phyloP scores from a whole-genome alignment of 805 yeast species.

The Pichia paraexigua region DNA sequence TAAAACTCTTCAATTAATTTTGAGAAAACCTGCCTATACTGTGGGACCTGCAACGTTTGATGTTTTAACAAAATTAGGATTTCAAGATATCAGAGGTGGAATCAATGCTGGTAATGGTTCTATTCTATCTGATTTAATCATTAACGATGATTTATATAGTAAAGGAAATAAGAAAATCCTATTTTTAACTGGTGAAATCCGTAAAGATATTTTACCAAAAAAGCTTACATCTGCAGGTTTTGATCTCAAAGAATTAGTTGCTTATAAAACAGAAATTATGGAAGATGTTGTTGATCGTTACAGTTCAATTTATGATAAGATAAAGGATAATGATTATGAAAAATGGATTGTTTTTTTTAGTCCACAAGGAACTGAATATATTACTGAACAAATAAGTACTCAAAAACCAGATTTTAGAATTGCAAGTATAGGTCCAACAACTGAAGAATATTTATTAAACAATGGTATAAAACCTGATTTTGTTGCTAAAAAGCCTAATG shows the following conservation, averaged over 20 bases:
- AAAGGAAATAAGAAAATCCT: slow-evolving; percentile 33
- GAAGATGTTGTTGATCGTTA: slow-evolving; percentile 34
- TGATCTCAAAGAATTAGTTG: slow-evolving; percentile 48
- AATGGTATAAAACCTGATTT: slow-evolving; percentile 51
- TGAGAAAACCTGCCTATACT: slow-evolving; percentile 59
- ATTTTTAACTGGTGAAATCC: slow-evolving; percentile 79
- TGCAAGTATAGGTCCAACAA: slow-evolving; percentile 92
- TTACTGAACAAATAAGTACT: slow-evolving; percentile 36
- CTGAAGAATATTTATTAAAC: slow-evolving; percentile 50
- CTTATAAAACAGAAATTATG: slow-evolving; percentile 58
- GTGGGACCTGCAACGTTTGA: slow-evolving; percentile 86
- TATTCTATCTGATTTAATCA: slow-evolving; percentile 55
- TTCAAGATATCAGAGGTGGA: slow-evolving; percentile 64
- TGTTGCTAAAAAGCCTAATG: slow-evolving; percentile 68
- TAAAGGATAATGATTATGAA: slow-evolving; percentile 24
- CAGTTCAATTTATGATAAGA: not conserved
- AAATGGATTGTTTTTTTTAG: slow-evolving; percentile 84
- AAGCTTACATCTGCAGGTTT: slow-evolving; percentile 39
- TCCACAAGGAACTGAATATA: slow-evolving; percentile 74
- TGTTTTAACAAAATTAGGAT: slow-evolving; percentile 55
- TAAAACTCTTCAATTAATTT: slow-evolving; percentile 8
- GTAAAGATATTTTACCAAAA: slow-evolving; percentile 74
- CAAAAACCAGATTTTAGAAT: slow-evolving; percentile 30
- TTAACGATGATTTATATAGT: slow-evolving; percentile 26
- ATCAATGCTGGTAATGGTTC: slow-evolving; percentile 74